phyloP scores from a whole-genome alignment of 805 yeast species.

The Candida ortonii region DNA sequence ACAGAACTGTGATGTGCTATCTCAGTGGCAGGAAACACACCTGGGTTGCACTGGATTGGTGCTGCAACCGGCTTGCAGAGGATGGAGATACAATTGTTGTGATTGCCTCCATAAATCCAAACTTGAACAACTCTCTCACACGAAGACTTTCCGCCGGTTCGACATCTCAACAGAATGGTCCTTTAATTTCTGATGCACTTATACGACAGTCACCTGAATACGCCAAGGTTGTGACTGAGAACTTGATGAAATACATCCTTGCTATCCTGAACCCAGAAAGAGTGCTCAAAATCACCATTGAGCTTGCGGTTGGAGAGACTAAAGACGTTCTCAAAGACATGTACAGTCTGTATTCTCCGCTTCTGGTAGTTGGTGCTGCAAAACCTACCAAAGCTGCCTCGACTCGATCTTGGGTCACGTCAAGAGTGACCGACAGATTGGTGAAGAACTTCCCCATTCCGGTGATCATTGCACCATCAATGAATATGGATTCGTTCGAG shows the following conservation, averaged over 20 bases:
- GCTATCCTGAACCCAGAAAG: conserved; percentile 44
- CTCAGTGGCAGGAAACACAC: conserved; percentile 72
- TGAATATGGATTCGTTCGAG: conserved; percentile 55
- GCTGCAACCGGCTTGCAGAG: conserved; percentile 49
- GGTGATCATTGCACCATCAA: conserved; percentile 62
- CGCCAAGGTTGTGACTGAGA: conserved; percentile 42
- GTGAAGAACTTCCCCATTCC: conserved; percentile 66
- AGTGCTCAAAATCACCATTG: conserved; percentile 54
- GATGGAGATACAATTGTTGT: conserved; percentile 68
- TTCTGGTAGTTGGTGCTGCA: conserved; percentile 52
- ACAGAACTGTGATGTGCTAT: conserved; percentile 58
- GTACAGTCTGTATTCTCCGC: conserved; percentile 60
- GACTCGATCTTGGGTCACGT: conserved; percentile 56
- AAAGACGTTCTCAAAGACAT: conserved; percentile 56
- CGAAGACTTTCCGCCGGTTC: conserved; percentile 22
- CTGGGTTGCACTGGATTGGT: conserved; percentile 81
- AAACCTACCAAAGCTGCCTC: conserved; percentile 51
- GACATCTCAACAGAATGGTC: conserved; percentile 3
- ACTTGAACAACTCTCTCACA: conserved; percentile 20
- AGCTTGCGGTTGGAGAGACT: conserved; percentile 57
- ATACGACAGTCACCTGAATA: conserved; percentile 46
- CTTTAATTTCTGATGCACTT: conserved; percentile 30
- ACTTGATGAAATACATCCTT: conserved; percentile 52
- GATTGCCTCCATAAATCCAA: conserved; percentile 47
- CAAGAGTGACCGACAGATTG: conserved; percentile 60